Evolutionary conservation across 2,329 filamentous ascomycete species (phyloP).

Genomic region (Lasiodiplodia sp.): DNA sequence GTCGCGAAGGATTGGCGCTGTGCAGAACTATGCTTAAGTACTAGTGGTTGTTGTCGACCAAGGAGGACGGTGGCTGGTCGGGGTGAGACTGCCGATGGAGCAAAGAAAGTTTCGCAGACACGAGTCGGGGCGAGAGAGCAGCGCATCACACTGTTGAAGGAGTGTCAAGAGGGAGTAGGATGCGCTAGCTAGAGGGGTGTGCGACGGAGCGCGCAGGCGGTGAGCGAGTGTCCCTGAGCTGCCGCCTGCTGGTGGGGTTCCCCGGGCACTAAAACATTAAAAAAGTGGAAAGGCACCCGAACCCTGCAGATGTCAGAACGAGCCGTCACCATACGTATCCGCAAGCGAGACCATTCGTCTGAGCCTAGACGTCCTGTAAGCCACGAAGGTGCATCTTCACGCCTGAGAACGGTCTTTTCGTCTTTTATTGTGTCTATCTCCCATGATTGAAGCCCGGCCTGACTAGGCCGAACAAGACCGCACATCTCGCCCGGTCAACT

Average conservation of each 20-base stretch:
- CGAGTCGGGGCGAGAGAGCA: not conserved
- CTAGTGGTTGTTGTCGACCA: not conserved
- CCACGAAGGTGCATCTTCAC: not conserved
- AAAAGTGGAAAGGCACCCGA: conserved; percentile 4
- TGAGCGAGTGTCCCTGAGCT: conserved; percentile 18
- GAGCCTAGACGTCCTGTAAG: not conserved
- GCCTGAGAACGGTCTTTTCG: not conserved
- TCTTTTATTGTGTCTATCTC: not conserved
- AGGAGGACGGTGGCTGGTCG: not conserved
- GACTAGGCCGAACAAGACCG: not conserved
- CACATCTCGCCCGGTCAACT: not conserved
- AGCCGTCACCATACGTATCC: not conserved
- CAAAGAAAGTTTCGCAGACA: not conserved
- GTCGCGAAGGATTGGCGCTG: conserved; percentile 15
- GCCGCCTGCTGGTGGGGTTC: not conserved
- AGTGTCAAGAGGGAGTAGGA: not conserved
- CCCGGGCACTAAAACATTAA: not conserved
- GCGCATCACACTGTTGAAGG: conserved; percentile 11
- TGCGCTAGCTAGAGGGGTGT: not conserved
- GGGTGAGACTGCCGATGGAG: not conserved
- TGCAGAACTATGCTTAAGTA: not conserved
- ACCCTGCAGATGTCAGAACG: conserved; percentile 13
- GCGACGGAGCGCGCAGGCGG: conserved; percentile 12
- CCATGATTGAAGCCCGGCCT: not conserved
- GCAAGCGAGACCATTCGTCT: not conserved